Evolutionary conservation across 2,329 filamentous ascomycete genomes (phyloP).

Genomic region (Aureobasidium sp.): DNA sequence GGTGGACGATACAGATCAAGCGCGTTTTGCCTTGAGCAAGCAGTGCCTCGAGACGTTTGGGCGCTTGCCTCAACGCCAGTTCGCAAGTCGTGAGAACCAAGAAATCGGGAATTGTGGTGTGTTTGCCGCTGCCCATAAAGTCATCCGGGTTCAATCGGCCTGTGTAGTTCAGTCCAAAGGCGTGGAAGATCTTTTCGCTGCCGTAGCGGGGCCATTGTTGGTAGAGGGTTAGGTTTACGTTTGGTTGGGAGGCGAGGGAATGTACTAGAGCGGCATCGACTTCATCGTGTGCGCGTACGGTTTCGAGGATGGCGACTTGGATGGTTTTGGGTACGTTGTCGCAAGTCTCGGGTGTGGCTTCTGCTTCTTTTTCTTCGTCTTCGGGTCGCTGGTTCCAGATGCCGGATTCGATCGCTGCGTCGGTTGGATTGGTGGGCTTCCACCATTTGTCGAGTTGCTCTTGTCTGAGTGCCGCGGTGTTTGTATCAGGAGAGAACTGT

Average conservation of each 20-base stretch:
- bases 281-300: conserved; percentile 24
- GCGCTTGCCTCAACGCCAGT: conserved; percentile 17
- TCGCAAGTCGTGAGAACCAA: conserved; percentile 24
- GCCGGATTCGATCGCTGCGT: neutral
- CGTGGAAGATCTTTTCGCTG: conserved; percentile 21
- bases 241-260: conserved; percentile 20
- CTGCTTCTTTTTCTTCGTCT: neutral
- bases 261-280: conserved; percentile 23
- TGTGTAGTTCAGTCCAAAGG: conserved; percentile 18
- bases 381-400: neutral
- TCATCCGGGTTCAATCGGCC: neutral
- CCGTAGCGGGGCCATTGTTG: conserved; percentile 21
- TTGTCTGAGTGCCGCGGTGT: neutral
- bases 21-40: conserved; percentile 20
- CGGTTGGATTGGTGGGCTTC: neutral
- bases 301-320: conserved; percentile 26
- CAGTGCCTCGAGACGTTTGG: conserved; percentile 17
- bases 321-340: conserved; percentile 23
- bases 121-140: conserved; percentile 13
- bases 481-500: neutral
- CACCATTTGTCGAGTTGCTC: conserved; percentile 6
- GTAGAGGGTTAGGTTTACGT: conserved; percentile 20
- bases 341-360: neutral
- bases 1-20: conserved; percentile 22
- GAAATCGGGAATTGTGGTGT: conserved; percentile 18